Base-by-base conservation (phyloP, 371 early-diverging fungal species). In the Lichtheimia hyalospora region DNA sequence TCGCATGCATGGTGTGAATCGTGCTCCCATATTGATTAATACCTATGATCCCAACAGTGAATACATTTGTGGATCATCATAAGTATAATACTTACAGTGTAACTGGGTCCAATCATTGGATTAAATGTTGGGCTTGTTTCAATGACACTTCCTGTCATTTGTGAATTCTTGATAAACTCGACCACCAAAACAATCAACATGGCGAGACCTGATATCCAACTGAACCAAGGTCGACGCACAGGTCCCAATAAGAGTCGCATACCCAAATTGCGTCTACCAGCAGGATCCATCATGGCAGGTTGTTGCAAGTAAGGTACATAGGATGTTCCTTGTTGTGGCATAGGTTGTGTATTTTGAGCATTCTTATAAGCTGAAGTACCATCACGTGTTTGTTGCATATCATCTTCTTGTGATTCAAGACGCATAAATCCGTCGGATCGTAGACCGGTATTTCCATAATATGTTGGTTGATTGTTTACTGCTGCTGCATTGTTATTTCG, bases 1-100 rank as follows among this genome's bases (percentile, higher is more conserved):
- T 13, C 83, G 69, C 71, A 88, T 88, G 58, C 87, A 88, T 16
- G 85, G 84, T 15, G 80, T 78, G 58, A 85, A 88, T 16, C 84
- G 69, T 5, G 87, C 86, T 0, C 89, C 89, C 18, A 74, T 52
- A 49, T 72, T 69, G 40, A 88, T 79, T 21, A 85, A 62, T 3
- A 81, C 81, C 81, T 83, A 64, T 2, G n/a, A n/a, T n/a, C n/a
- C n/a, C n/a, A n/a, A n/a, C n/a, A n/a, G n/a, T n/a, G n/a, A n/a
- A n/a, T n/a, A n/a, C n/a, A n/a, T n/a, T n/a, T n/a, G n/a, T n/a
- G n/a, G n/a, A n/a, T n/a, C n/a, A n/a, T n/a, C n/a, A n/a, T n/a
- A n/a, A 53, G 15, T 16, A 62, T 16, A 27, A 44, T 40, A 67
- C 66, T 71, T 66, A 84, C 87, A 7, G 74, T 69, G 20, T 77